These are phyloP conservation scores for Entomortierella beljakovae DNA, from an alignment of 192 early-diverging fungal species.

Conservation along the genomic window DNA sequence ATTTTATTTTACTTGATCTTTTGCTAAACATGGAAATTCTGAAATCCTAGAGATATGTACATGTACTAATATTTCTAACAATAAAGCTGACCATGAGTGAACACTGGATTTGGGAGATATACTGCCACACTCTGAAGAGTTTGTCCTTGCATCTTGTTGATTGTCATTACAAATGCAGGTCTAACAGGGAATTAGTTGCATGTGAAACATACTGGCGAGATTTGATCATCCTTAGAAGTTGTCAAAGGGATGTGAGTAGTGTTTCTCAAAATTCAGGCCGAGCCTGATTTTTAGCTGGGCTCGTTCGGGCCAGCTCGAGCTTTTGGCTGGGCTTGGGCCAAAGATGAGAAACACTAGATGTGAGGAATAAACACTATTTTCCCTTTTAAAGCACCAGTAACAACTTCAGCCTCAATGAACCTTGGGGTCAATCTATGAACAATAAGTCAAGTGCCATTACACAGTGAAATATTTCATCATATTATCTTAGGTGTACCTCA, in stretches of 20 bases:
- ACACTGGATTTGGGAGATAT: constrained; percentile 8
- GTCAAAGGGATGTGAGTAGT: constrained; percentile 8
- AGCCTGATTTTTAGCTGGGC: no score
- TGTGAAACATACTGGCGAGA: constrained; percentile 7
- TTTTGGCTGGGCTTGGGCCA: no score
- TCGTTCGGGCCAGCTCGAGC: no score
- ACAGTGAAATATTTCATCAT: no score
- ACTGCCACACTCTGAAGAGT: constrained; percentile 14
- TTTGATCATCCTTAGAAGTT: constrained; percentile 2
- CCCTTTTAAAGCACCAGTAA: constrained; percentile 10
- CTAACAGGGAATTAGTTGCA: constrained; percentile 12
- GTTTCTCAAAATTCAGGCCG: no score
- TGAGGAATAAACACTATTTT: constrained; percentile 20
- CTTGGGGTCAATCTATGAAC: not conserved
- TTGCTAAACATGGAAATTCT: no score
- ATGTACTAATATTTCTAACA: no score
- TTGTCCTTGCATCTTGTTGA: constrained; percentile 25
- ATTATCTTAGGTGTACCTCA: no score
- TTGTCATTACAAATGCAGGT: constrained; percentile 30
- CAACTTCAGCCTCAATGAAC: constrained; percentile 16
- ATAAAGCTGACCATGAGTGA: constrained; percentile 5
- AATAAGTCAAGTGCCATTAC: constrained; percentile 38
- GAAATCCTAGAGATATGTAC: no score
- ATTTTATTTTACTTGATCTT: no score
- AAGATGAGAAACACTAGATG: no score